A percentile compares a stretch with the other conserved stretches of the same genome.
Conservation (phyloP, 2,329 filamentous ascomycete species). For the Fusarium neocosmosporiellum region DNA sequence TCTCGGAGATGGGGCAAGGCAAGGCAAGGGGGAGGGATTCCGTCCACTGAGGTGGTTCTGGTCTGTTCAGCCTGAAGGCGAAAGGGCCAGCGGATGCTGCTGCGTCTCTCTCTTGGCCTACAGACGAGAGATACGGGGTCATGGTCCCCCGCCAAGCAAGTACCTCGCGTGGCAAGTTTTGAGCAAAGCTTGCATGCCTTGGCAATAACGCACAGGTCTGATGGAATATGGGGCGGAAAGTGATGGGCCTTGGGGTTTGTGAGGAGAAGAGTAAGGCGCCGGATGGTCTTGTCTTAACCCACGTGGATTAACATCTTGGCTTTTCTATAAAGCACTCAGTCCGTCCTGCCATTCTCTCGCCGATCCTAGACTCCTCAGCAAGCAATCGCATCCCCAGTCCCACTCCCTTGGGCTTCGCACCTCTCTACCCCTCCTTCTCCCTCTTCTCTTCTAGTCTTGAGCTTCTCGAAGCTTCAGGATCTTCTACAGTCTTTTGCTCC, state of each 20-base stretch:
- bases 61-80: slow-evolving; percentile 4
- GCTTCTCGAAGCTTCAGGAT: background rate
- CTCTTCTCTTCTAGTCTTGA: background rate
- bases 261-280: background rate
- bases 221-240: slow-evolving; percentile 4
- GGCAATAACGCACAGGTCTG: slow-evolving; percentile 12
- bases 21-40: background rate
- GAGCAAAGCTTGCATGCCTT: slow-evolving; percentile 16
- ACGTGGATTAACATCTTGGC: slow-evolving; percentile 23
- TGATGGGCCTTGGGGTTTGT: slow-evolving; percentile 1
- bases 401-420: no score
- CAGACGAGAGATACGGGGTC: background rate
- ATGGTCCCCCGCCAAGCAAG: slow-evolving; percentile 17
- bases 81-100: background rate
- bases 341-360: background rate
- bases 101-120: background rate
- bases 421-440: background rate
- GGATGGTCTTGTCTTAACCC: background rate
- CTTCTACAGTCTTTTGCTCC: background rate
- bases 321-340: slow-evolving; percentile 10
- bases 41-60: background rate
- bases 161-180: slow-evolving; percentile 18
- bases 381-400: background rate
- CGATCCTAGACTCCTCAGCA: background rate
- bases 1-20: slow-evolving; percentile 3